phyloP scores from a whole-genome alignment of 1,284 basidiomycete genomes.

The Rhodofomes roseus region DNA sequence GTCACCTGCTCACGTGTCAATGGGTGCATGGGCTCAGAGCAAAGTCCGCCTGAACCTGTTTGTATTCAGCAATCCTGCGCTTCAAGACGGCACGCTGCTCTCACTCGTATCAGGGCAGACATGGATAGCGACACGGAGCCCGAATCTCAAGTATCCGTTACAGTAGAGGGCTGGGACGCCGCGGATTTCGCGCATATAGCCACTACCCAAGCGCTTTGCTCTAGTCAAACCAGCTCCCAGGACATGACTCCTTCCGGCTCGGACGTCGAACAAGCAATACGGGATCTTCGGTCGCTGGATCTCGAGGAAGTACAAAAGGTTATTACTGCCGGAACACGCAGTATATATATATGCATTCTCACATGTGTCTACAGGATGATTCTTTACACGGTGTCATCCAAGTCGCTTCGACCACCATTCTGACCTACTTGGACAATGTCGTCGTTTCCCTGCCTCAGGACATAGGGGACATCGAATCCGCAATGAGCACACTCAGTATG shows the following conservation, averaged over 20 bases:
- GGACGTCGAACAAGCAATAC: slow-evolving; percentile 2
- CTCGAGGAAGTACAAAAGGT: slow-evolving; percentile 21
- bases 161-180: slow-evolving; percentile 11
- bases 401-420: slow-evolving; percentile 32
- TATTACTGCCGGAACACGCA: not conserved
- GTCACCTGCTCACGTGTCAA: not conserved
- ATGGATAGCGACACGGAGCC: slow-evolving; percentile 29
- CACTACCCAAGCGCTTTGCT: not conserved
- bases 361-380: slow-evolving; percentile 28
- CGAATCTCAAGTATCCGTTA: slow-evolving; percentile 19
- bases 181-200: slow-evolving; percentile 20
- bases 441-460: not conserved
- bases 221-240: not conserved
- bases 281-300: slow-evolving; percentile 13
- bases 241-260: not conserved
- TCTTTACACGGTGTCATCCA: slow-evolving; percentile 32
- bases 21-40: not conserved
- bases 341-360: not conserved
- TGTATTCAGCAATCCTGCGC: not conserved
- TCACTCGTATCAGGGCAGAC: not conserved
- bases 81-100: not conserved
- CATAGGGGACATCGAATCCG: not conserved
- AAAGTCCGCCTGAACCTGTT: not conserved
- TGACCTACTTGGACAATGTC: slow-evolving; percentile 31
- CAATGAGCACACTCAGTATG: slow-evolving; percentile 12